Base-by-base conservation (phyloP, 148 eudicot species). In the Vaccinium corymbosum region DNA sequence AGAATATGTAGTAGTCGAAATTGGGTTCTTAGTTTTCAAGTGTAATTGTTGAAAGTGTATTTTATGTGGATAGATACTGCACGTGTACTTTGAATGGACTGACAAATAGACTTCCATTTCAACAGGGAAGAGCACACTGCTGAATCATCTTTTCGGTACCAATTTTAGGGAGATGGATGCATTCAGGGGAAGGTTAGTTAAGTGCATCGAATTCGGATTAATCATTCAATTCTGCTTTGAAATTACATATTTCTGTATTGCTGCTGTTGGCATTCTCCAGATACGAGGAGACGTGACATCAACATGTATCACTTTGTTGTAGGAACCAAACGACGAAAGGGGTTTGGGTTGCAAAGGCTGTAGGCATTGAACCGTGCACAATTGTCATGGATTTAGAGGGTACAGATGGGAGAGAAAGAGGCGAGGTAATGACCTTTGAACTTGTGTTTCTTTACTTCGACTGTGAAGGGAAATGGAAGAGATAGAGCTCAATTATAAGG, bases 121-220 rank as follows among this genome's bases (percentile, higher is more conserved):
- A 52, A 50, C 89, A 90, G 93, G 93, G 85, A 90, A 90, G 84
- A 89, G 91, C 84, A 90, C 93, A 25, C 81, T 90, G 66, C 29
- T 90, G 75, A 90, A 90, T 81, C 86, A 89, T 85, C 88, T 90
- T 27, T 90, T 90, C 53, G 25, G 61, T 70, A 90, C 93, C 59
- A 85, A 83, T 82, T 90, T 90, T 68, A 87, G 85, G 84, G 93
- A 90, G 87, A 90, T 90, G 93, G 90, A 90, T 87, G 93, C 93
- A 10, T 87, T 84, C 85, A 86, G 75, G 80, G 93, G 93, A 88
- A 90, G 93, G 92, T 89, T 46, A 38, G 83, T 56, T 62, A 56
- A 1, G 49, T 55, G 12, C 57, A 52, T 81, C 10, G 15, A 13
- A 59, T 55, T 32, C 20, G 52, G 9, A 50, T 82, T 52, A 5